Evolutionary conservation across 805 yeast species (phyloP).

Genomic region (Lipomyces chichibuensis): DNA sequence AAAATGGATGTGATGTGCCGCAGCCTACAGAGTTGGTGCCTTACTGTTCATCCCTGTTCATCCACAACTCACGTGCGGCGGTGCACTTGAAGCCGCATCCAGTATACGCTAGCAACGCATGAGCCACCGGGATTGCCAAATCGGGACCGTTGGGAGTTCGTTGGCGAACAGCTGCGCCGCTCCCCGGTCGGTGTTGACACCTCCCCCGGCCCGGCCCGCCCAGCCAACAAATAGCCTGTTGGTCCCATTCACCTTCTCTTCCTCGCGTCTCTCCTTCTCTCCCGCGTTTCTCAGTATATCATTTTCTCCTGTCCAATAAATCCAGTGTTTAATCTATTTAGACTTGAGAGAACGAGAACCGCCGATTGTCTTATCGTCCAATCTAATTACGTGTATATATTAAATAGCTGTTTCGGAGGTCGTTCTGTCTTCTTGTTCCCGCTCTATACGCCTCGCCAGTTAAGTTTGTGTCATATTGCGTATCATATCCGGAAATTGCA

Average conservation of each 20-base stretch:
- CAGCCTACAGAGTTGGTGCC: not conserved
- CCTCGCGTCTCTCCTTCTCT: slow-evolving; percentile 2
- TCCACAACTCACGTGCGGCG: slow-evolving; percentile 4
- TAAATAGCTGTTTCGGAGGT: not conserved
- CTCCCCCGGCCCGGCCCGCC: slow-evolving; percentile 16
- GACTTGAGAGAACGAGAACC: slow-evolving; percentile 1
- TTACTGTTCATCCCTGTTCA: not conserved
- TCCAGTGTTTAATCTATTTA: not conserved
- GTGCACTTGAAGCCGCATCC: slow-evolving; percentile 14
- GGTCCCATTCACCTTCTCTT: slow-evolving; percentile 6
- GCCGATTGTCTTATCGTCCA: not conserved
- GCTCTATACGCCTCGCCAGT: not conserved
- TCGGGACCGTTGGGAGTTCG: slow-evolving; percentile 15
- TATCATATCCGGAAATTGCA: not conserved
- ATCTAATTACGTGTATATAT: not conserved
- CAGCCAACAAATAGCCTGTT: slow-evolving; percentile 6
- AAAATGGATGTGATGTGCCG: not conserved
- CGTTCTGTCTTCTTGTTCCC: not conserved
- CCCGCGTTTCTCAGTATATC: not conserved
- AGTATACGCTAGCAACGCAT: not conserved
- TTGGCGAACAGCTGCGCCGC: not conserved
- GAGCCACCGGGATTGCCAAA: slow-evolving; percentile 1
- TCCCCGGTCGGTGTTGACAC: not conserved
- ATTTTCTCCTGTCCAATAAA: not conserved
- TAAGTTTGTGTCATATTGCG: not conserved